Evolutionary conservation across 495 filamentous ascomycete genomes (phyloP).

Genomic region (Penicillium crystallinum): DNA sequence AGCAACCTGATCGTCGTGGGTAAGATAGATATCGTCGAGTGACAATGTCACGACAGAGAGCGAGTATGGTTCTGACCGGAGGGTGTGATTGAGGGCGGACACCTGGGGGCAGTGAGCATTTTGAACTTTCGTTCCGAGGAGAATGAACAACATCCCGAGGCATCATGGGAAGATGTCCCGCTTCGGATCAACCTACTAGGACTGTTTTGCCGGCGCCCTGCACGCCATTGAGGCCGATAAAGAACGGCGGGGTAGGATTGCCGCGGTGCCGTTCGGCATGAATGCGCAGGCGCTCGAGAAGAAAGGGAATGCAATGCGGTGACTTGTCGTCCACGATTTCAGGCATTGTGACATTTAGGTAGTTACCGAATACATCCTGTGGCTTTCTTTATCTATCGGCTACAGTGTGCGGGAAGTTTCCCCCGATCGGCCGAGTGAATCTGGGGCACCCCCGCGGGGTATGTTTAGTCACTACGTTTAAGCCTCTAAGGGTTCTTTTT

Average conservation of each 20-base stretch:
- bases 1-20: constrained; percentile 62
- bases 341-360: constrained; percentile 35
- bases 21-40: constrained; percentile 89
- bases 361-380: background rate
- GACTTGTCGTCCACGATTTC: constrained; percentile 78
- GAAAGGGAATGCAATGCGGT: constrained; percentile 80
- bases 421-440: constrained; percentile 8
- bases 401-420: background rate
- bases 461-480: background rate
- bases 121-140: constrained; percentile 8
- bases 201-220: constrained; percentile 93
- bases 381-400: background rate
- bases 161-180: background rate
- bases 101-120: constrained; percentile 39
- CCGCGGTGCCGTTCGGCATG: constrained; percentile 41
- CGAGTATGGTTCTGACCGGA: constrained; percentile 59
- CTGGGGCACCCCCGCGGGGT: constrained; percentile 4
- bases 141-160: background rate
- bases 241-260: constrained; percentile 48
- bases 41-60: constrained; percentile 73
- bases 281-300: constrained; percentile 57
- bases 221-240: constrained; percentile 59
- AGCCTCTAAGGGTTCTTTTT: too few species aligned
- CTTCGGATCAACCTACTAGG: constrained; percentile 47
- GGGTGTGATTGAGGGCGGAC: constrained; percentile 57